These are phyloP conservation scores for Baudoinia panamericana DNA, from an alignment of 495 filamentous ascomycete genomes.

Conservation along the genomic window DNA sequence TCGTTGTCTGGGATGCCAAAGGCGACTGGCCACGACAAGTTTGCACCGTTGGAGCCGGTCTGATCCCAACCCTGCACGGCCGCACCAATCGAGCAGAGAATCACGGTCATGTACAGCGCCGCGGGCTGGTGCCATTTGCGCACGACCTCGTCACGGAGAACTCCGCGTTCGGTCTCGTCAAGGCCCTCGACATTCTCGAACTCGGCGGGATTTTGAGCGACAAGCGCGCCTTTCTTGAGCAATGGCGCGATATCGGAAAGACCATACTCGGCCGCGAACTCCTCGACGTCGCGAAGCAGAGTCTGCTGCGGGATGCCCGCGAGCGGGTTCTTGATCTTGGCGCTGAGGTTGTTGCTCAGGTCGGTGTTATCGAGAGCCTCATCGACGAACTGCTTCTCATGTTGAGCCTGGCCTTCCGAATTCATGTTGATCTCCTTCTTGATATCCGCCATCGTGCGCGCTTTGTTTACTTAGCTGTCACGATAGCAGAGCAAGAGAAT, in stretches of 20 bases:
- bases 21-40: conserved; percentile 21
- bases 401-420: no score
- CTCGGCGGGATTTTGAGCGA: conserved; percentile 36
- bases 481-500: no score
- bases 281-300: conserved; percentile 36
- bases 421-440: no score
- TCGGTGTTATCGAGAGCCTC: not conserved
- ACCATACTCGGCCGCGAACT: conserved; percentile 34
- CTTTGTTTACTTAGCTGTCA: no score
- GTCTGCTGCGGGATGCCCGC: conserved; percentile 35
- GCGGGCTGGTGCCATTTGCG: conserved; percentile 47
- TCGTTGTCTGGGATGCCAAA: conserved; percentile 19
- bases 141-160: conserved; percentile 35
- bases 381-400: not conserved
- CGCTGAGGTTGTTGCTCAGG: not conserved
- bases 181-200: conserved; percentile 35
- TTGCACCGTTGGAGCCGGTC: conserved; percentile 31
- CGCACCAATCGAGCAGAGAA: conserved; percentile 32
- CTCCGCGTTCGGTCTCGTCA: conserved; percentile 34
- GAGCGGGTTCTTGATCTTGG: conserved; percentile 33
- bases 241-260: conserved; percentile 34
- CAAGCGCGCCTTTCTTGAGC: conserved; percentile 41
- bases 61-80: conserved; percentile 29
- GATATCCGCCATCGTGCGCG: no score
- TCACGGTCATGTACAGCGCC: conserved; percentile 42